Conservation (phyloP, 305 asterid species). For the Solanum chacoense region DNA sequence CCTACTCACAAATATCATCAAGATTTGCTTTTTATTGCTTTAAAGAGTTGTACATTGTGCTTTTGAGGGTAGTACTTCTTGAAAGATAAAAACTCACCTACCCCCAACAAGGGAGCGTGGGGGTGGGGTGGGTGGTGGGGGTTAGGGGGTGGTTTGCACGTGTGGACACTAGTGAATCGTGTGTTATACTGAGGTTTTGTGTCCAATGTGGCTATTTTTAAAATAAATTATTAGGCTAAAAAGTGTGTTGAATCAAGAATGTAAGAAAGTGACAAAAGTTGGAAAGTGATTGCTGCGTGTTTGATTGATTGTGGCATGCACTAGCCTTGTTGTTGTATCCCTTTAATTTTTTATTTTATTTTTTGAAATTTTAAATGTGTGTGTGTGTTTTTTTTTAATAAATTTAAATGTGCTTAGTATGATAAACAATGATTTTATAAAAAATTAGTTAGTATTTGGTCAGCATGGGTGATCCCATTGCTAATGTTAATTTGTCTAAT, state of each 20-base stretch:
- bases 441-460: neutral
- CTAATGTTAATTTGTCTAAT: neutral
- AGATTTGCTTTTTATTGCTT: neutral
- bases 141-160: slow-evolving; percentile 14
- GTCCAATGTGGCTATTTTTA: neutral
- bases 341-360: neutral
- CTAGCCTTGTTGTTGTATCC: neutral
- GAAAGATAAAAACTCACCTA: neutral
- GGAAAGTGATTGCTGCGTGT: neutral
- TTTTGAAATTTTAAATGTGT: neutral
- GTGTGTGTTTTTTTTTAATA: neutral
- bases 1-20: neutral
- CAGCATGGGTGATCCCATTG: neutral
- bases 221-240: neutral
- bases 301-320: neutral
- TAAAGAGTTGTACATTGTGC: slow-evolving; percentile 20
- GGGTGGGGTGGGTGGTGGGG: neutral
- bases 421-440: neutral
- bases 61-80: slow-evolving; percentile 4
- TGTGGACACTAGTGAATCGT: slow-evolving; percentile 22
- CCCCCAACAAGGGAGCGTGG: neutral
- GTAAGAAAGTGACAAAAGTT: neutral
- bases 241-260: neutral
- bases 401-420: neutral
- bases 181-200: slow-evolving; percentile 24